A percentile compares a stretch with the other conserved stretches of the same genome.
These are phyloP conservation scores for Pythium sp. DNA, from an alignment of 352 stramenopile genomes.

Conservation along the genomic window DNA sequence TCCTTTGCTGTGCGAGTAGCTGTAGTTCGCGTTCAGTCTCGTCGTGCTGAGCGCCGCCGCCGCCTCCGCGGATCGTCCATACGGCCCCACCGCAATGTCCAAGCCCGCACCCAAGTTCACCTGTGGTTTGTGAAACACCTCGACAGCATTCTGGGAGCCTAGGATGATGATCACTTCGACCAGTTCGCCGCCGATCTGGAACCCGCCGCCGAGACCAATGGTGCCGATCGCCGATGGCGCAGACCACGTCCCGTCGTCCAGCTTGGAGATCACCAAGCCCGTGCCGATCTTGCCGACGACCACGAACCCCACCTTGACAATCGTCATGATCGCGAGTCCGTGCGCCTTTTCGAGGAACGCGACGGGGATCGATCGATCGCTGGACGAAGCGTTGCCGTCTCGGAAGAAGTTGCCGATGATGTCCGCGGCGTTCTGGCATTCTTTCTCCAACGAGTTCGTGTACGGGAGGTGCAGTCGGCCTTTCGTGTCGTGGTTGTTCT, in stretches of 20 bases:
- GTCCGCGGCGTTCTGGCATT: slow-evolving; percentile 60
- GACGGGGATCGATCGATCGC: slow-evolving; percentile 42
- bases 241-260: slow-evolving; percentile 78
- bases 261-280: slow-evolving; percentile 75
- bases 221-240: slow-evolving; percentile 89
- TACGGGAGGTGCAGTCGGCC: slow-evolving; percentile 51
- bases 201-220: slow-evolving; percentile 69
- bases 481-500: slow-evolving; percentile 39
- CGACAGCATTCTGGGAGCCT: slow-evolving; percentile 80
- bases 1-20: slow-evolving; percentile 88
- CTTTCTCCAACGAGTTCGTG: slow-evolving; percentile 46
- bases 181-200: slow-evolving; percentile 85
- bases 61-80: slow-evolving; percentile 63
- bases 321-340: slow-evolving; percentile 53
- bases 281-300: slow-evolving; percentile 56
- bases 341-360: slow-evolving; percentile 49
- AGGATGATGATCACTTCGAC: slow-evolving; percentile 91
- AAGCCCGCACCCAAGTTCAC: slow-evolving; percentile 88
- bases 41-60: slow-evolving; percentile 53
- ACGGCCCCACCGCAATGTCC: slow-evolving; percentile 79
- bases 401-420: slow-evolving; percentile 73
- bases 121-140: slow-evolving; percentile 77
- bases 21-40: slow-evolving; percentile 84
- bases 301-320: slow-evolving; percentile 53
- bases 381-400: slow-evolving; percentile 40